A percentile compares a stretch with the other conserved stretches of the same genome.
These are phyloP conservation scores for Venturia asperata DNA, from an alignment of 2,329 filamentous ascomycete genomes.

Conservation along the genomic window DNA sequence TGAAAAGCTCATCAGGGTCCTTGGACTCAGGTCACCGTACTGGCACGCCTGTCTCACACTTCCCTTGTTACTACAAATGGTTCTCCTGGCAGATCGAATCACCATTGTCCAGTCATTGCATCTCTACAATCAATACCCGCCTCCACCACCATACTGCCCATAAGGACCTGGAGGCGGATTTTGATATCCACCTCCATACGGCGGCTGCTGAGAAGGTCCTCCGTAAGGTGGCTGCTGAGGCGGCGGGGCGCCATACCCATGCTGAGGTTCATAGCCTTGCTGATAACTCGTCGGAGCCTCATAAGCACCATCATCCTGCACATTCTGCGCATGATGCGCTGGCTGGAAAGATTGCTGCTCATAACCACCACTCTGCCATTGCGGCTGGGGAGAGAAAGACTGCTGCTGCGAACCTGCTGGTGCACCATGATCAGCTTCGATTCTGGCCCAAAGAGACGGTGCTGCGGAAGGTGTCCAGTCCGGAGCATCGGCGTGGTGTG, in stretches of 20 bases:
- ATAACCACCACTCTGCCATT: slow-evolving; percentile 16
- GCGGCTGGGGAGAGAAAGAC: slow-evolving; percentile 6
- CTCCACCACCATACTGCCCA: slow-evolving; percentile 22
- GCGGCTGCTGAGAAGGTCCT: neutral
- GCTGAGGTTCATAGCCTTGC: slow-evolving; percentile 20
- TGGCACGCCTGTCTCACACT: neutral
- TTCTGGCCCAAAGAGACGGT: slow-evolving; percentile 10
- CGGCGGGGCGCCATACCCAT: slow-evolving; percentile 10
- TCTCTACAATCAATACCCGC: slow-evolving; percentile 19
- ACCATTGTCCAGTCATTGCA: neutral
- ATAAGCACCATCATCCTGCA: slow-evolving; percentile 17
- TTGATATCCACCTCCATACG: slow-evolving; percentile 11
- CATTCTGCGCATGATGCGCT: slow-evolving; percentile 1
- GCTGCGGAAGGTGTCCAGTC: slow-evolving; percentile 15
- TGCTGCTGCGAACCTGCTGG: slow-evolving; percentile 1
- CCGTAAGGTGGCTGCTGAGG: slow-evolving; percentile 8
- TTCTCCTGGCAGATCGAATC: neutral
- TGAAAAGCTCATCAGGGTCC: neutral
- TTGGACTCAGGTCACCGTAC: no score
- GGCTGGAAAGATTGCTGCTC: slow-evolving; percentile 15
- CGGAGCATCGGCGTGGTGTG: slow-evolving; percentile 14
- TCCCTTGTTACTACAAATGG: neutral
- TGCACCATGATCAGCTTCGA: neutral
- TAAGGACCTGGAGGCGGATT: slow-evolving; percentile 6
- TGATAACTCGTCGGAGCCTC: slow-evolving; percentile 18